phyloP scores from a whole-genome alignment of 371 early-diverging fungal species.

The Mycotypha africana region DNA sequence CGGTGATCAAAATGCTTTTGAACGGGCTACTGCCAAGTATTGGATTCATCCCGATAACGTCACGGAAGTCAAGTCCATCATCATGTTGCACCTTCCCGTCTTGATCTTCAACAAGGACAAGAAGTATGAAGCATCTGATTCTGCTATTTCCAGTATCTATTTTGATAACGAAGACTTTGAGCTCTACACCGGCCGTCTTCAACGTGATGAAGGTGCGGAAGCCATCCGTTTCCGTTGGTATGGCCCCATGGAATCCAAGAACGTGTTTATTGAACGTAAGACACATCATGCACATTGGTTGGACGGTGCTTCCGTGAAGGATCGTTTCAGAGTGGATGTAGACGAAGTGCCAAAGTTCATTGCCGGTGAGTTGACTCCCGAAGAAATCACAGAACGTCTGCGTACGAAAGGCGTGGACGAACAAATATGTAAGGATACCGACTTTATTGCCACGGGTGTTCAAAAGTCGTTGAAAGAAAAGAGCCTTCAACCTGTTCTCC shows the following conservation, averaged over 20 bases:
- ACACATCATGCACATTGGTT: constrained; percentile 97
- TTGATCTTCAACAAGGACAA: constrained; percentile 66
- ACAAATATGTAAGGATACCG: constrained; percentile 28
- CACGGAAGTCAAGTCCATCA: constrained; percentile 86
- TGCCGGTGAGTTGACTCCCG: constrained; percentile 86
- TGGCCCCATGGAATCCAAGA: constrained; percentile 54
- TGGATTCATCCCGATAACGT: constrained; percentile 98
- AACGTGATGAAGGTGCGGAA: constrained; percentile 88
- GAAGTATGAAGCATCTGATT: constrained; percentile 22
- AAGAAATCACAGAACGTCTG: constrained; percentile 75
- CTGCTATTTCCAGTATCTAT: constrained; percentile 28
- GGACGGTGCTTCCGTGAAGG: constrained; percentile 82
- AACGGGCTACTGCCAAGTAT: constrained; percentile 53
- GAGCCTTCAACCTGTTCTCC: constrained; percentile 75
- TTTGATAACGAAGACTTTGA: constrained; percentile 26
- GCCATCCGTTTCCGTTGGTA: constrained; percentile 91
- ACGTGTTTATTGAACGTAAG: constrained; percentile 97
- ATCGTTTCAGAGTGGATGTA: constrained; percentile 50
- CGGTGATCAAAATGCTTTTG: constrained; percentile 31
- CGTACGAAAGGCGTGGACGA: constrained; percentile 64
- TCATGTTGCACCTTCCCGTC: constrained; percentile 92
- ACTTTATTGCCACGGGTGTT: constrained; percentile 57
- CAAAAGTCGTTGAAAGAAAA: constrained; percentile 69
- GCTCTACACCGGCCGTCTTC: constrained; percentile 66
- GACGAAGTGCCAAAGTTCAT: constrained; percentile 39